phyloP scores from a whole-genome alignment of 768 basidiomycete genomes.

The Agrocybe chaxingu region DNA sequence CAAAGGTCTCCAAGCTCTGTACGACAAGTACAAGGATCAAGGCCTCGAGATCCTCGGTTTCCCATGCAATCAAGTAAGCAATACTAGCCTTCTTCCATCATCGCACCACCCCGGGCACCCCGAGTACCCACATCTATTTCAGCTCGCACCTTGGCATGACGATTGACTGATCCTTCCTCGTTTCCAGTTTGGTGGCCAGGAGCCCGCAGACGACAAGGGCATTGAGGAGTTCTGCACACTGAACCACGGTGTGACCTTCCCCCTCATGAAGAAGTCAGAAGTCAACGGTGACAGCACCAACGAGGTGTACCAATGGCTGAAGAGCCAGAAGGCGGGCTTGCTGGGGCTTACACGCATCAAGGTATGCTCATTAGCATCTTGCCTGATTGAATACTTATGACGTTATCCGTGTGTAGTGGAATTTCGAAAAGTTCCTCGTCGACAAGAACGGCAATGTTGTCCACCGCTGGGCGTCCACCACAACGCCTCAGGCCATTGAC shows the following conservation, averaged over 20 bases:
- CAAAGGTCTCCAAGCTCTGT: slow-evolving; percentile 73
- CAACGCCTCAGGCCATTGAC: slow-evolving; percentile 63
- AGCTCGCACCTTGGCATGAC: not conserved
- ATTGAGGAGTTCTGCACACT: slow-evolving; percentile 72
- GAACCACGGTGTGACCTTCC: slow-evolving; percentile 90
- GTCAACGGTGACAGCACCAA: slow-evolving; percentile 88
- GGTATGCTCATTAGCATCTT: slow-evolving; percentile 33
- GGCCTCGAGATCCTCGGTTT: slow-evolving; percentile 83
- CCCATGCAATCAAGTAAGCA: slow-evolving; percentile 80
- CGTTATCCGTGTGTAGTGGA: slow-evolving; percentile 54
- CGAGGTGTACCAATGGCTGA: slow-evolving; percentile 83
- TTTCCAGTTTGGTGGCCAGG: slow-evolving; percentile 76
- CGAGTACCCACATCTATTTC: too few relatives aligned
- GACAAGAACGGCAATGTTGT: slow-evolving; percentile 76
- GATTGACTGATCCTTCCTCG: not conserved
- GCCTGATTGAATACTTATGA: not conserved
- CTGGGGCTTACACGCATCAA: slow-evolving; percentile 73
- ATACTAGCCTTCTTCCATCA: not conserved
- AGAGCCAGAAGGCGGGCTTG: slow-evolving; percentile 72
- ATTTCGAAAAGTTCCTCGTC: slow-evolving; percentile 88
- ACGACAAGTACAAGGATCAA: slow-evolving; percentile 78
- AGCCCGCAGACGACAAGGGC: slow-evolving; percentile 76
- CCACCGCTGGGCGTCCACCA: slow-evolving; percentile 74
- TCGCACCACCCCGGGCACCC: too few relatives aligned
- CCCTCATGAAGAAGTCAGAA: slow-evolving; percentile 88